A percentile compares a stretch with the other conserved stretches of the same genome.
Conservation (phyloP, 192 early-diverging fungal genomes). For the Mortierella alpina region DNA sequence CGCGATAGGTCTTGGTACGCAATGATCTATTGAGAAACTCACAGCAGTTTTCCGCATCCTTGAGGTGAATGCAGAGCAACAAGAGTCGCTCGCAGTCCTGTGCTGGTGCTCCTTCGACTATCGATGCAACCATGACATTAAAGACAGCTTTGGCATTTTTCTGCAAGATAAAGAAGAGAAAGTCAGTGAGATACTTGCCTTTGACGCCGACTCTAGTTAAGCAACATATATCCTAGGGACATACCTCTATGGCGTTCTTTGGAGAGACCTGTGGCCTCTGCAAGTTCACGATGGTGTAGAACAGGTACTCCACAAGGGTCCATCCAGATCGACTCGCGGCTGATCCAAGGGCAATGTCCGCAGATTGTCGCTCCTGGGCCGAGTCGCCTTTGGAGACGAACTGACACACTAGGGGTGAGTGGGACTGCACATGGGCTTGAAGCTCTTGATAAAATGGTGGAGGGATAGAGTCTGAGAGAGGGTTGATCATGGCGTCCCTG, state of each 20-base stretch:
- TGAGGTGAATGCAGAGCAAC: constrained; percentile 26
- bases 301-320: constrained; percentile 1
- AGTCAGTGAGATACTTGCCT: no score
- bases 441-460: neutral
- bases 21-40: neutral
- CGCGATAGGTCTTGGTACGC: neutral
- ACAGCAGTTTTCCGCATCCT: constrained; percentile 28
- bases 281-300: constrained; percentile 25
- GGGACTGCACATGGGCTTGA: neutral
- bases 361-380: neutral
- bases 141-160: constrained; percentile 29
- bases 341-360: neutral
- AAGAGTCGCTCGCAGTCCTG: constrained; percentile 19
- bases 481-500: constrained; percentile 6
- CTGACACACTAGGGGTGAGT: neutral
- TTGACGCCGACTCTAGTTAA: neutral
- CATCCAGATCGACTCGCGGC: neutral
- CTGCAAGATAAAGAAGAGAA: neutral
- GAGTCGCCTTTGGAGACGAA: neutral
- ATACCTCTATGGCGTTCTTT: constrained; percentile 28
- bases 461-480: neutral
- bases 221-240: neutral
- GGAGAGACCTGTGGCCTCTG: constrained; percentile 1
- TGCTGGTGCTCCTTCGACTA: constrained; percentile 12
- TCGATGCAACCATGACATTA: constrained; percentile 36